Conservation (phyloP, 208 protist species). For the Crithidia acanthocephali region DNA sequence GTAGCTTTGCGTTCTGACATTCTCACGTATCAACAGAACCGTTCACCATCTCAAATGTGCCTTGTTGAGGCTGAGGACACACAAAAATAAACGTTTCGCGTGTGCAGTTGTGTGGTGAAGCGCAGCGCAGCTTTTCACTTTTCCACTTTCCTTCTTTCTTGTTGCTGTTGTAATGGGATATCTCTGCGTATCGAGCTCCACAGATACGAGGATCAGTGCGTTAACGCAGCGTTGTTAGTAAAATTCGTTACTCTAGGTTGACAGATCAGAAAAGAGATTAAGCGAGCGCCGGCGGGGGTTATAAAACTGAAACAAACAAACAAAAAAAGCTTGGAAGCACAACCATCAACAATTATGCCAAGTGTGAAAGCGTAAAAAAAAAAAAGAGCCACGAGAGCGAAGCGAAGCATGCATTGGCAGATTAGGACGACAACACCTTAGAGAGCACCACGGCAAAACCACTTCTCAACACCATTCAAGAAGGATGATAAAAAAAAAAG, state of each 20-base stretch:
- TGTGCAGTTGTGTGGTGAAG: too few species aligned
- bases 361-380: too few species aligned
- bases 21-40: too few species aligned
- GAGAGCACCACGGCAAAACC: not conserved
- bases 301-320: not conserved
- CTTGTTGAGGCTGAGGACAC: too few species aligned
- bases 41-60: too few species aligned
- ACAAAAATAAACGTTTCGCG: too few species aligned
- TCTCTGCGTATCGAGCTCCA: not conserved
- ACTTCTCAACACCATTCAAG: not conserved
- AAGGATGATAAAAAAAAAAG: not conserved
- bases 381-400: not conserved
- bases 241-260: not conserved
- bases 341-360: too few species aligned
- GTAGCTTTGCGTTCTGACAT: too few species aligned
- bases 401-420: not conserved
- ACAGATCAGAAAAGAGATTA: not conserved
- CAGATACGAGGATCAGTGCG: not conserved
- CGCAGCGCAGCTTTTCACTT: too few species aligned
- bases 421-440: too few species aligned
- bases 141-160: not conserved
- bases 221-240: not conserved
- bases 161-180: not conserved
- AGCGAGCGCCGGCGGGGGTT: not conserved
- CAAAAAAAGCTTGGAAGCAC: not conserved